Evolutionary conservation across 2,329 filamentous ascomycete species (phyloP), one percentile per base, ranked within the genome.

Genomic region (Fusarium chuoi): DNA sequence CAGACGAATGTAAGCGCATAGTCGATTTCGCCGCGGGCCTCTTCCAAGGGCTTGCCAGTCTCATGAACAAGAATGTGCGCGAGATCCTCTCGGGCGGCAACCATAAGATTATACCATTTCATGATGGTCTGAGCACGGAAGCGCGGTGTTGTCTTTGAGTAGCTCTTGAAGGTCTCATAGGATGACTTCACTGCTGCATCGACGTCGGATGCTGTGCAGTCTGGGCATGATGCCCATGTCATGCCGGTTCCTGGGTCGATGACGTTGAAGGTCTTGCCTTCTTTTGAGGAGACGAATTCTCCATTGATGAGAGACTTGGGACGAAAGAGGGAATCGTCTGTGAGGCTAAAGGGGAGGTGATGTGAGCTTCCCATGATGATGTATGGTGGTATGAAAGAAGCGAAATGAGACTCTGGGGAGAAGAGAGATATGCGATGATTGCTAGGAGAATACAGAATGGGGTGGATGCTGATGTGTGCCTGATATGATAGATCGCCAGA

Each of bases 21-120:
- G 77, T 89, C 87, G 39, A 91, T 79, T 74, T 91, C 89, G 7
- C 83, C 87, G 10, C 83, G 79, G 0, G 89, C 85, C 75, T 91
- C 89, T 22, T 83, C 79, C 0, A 89, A 79, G 1, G 89, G 87
- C 75, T 90, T 90, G 7, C 89, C 89, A 0, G 88, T 90, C 78
- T 91, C 88, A 66, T 82, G 78, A 4, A 83, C 81, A 4, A 86
- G 71, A 24, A 85, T 77, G 35, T 70, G 79, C 4, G 84, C 83
- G 7, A 86, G 70, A 62, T 86, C 84, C 15, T 82, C 78, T n/a
- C 79, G 76, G 6, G 80, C 76, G 0, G 67, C 78, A 1, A 76
- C 55, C 55, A 85, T 83, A 7, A 83, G 76, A 9, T 75, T 62
- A 57, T 83, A 79, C 84, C 84, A 85, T 13, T 73, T 73, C n/a